phyloP scores from a whole-genome alignment of 495 filamentous ascomycete genomes.

The Penicillium psychrofluorescens region DNA sequence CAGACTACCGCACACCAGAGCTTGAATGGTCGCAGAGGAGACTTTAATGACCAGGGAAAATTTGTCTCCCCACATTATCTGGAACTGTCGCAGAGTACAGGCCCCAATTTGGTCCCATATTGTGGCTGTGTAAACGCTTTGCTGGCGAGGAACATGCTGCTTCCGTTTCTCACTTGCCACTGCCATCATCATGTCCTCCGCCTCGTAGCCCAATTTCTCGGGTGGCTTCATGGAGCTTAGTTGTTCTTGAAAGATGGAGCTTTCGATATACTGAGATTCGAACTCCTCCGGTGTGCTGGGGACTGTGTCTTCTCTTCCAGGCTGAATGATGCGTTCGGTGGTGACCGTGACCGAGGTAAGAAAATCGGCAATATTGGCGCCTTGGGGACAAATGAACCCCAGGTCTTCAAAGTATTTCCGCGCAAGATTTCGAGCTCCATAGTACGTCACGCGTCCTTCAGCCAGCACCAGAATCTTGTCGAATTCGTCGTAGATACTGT shows the following conservation, averaged over 20 bases:
- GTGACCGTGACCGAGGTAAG: constrained; percentile 71
- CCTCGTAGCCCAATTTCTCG: constrained; percentile 34
- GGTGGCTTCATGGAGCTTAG: constrained; percentile 54
- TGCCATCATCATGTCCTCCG: constrained; percentile 32
- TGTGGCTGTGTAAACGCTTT: constrained; percentile 46
- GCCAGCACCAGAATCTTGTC: constrained; percentile 75
- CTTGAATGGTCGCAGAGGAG: constrained; percentile 26
- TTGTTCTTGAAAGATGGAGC: constrained; percentile 54
- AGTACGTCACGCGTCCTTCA: constrained; percentile 75
- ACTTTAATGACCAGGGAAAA: constrained; percentile 28
- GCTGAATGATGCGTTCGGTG: constrained; percentile 54
- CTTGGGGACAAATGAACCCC: constrained; percentile 62
- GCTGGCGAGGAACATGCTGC: constrained; percentile 28
- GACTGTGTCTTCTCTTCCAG: constrained; percentile 57
- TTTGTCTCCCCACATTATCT: constrained; percentile 33
- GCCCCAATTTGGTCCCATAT: constrained; percentile 50
- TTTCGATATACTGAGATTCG: constrained; percentile 61
- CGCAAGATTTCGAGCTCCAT: constrained; percentile 54
- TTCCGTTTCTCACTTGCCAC: constrained; percentile 49
- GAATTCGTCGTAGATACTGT: constrained; percentile 68
- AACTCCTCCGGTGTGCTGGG: constrained; percentile 74
- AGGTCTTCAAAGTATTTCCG: constrained; percentile 63
- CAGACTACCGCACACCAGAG: constrained; percentile 32
- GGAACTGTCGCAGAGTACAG: constrained; percentile 42
- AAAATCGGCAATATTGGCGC: constrained; percentile 72